Evolutionary conservation across 1,284 basidiomycete species (phyloP), one percentile per base, ranked within the genome.

Genomic region (Malassezia arunalokei): DNA sequence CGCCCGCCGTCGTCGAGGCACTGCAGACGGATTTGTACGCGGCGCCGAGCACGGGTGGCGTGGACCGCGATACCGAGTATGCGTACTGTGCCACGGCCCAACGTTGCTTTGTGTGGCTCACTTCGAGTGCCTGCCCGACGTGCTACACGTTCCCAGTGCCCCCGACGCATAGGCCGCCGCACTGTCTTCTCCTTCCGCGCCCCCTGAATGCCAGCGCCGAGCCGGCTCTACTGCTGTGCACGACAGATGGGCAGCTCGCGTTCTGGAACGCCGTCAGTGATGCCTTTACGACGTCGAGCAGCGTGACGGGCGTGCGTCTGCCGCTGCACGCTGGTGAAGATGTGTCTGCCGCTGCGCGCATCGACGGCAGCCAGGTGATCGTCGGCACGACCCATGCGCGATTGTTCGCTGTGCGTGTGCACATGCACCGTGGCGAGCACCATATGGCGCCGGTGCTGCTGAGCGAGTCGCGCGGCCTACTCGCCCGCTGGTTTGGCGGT

Each of bases 401-500:
- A 15, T 39, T 55, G 6, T 50, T 55, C 29, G 33, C 43, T 15
- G 38, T 55, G 14, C 39, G 33, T 20, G 48, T 49, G 3, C 44
- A 33, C 28, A 37, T 55, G 20, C 47, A 50, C 14, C 43, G 43
- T 40, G 53, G 48, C 15, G 15, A 37, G 47, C 43, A 45, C 27
- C 39, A 45, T n/a, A 33, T 55, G 11, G 38, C 27, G 5, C 32
- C 40, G 1, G 8, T 28, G 9, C 14, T 43, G 15, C 64, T 70
- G 43, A 47, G 58, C 1, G 68, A 69, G 35, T 58, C 59, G 6
- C 53, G 65, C 1, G 65, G 69, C 8, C 37, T 72, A 27, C 50
- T 72, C 7, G 62, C 65, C 6, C 58, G 69, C 12, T 52, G 67
- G 12, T 66, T 72, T 41, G 64, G 65, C 15, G 52, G 61, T 5